Evolutionary conservation across 208 protist genomes (phyloP), one percentile per base, ranked within the genome.

Genomic region (Trypanosoma mega): DNA sequence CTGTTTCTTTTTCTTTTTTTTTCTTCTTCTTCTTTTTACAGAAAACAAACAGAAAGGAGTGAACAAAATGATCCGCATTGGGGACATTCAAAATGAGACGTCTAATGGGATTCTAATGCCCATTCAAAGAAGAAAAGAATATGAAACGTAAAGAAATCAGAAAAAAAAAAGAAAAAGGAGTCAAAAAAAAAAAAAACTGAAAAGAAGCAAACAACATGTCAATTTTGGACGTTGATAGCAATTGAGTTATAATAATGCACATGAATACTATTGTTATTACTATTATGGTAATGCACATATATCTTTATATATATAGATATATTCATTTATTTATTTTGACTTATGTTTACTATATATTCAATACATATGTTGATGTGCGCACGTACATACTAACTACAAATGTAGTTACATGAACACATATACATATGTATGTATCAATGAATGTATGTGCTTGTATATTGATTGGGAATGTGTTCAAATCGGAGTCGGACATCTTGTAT

Each of bases 371-470:
- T n/a, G n/a, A n/a, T n/a, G n/a, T n/a, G n/a, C n/a, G n/a, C n/a
- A n/a, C n/a, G n/a, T n/a, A n/a, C n/a, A n/a, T n/a, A n/a, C n/a
- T n/a, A n/a, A n/a, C n/a, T 39, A 39, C 34, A 39, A 6, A 39
- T 39, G 12, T 39, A 39, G 18, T 43, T 56, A 56, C 51, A 43
- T 30, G 41, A 14, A 18, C 6, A 41, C n/a, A 56, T 36, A 24
- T 41, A 43, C 33, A 24, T 56, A 43, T 56, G n/a, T 56, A 43
- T 56, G n/a, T 56, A 43, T 52, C 6, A 43, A 43, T 56, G n/a
- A 43, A 43, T 56, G 24, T 52, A 52, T 52, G 8, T 52, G 43
- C 24, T n/a, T 53, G 8, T 33, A 20, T 33, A 8, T n/a, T 23
- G 26, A 36, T 5, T 33, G 14, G 20, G 4, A 4, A 33, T 33